Conservation (phyloP, 2,329 filamentous ascomycete species). For the Penicillium sp. region DNA sequence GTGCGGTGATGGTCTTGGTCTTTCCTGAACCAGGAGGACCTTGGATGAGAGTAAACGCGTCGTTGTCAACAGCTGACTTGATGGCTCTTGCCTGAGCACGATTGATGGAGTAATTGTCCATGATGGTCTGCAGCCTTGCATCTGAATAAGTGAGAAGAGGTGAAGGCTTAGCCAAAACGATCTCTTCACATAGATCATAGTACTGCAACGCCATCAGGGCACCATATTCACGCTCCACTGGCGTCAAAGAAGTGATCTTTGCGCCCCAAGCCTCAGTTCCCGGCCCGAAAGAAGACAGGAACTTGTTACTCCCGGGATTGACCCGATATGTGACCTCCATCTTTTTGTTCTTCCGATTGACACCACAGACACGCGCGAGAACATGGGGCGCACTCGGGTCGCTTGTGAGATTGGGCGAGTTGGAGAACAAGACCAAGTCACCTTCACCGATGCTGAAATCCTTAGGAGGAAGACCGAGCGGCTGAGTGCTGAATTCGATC, state of each 20-base stretch:
- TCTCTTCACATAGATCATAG: conserved; percentile 93
- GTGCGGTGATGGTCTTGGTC: conserved; percentile 95
- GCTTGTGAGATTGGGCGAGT: conserved; percentile 65
- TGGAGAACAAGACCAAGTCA: conserved; percentile 84
- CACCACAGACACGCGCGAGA: conserved; percentile 77
- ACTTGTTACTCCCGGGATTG: conserved; percentile 59
- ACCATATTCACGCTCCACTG: conserved; percentile 92
- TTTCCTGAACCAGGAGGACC: conserved; percentile 96
- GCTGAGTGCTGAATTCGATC: conserved; percentile 81
- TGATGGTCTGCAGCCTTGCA: conserved; percentile 65
- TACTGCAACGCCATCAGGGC: conserved; percentile 87
- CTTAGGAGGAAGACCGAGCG: conserved; percentile 67
- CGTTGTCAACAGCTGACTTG: conserved; percentile 87
- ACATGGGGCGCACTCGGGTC: conserved; percentile 70
- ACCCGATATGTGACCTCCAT: conserved; percentile 85
- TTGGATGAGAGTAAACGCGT: conserved; percentile 95
- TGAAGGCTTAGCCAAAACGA: conserved; percentile 83
- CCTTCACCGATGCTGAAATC: conserved; percentile 75
- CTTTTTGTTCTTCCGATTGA: conserved; percentile 74
- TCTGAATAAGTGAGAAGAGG: conserved; percentile 79
- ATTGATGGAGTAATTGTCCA: conserved; percentile 80
- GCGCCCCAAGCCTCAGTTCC: conserved; percentile 68
- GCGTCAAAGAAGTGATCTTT: conserved; percentile 89
- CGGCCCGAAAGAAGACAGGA: conserved; percentile 64
- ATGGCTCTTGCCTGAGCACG: conserved; percentile 87